Evolutionary conservation across 768 basidiomycete species (phyloP).

Genomic region (Brasilioporus rufonigricans): DNA sequence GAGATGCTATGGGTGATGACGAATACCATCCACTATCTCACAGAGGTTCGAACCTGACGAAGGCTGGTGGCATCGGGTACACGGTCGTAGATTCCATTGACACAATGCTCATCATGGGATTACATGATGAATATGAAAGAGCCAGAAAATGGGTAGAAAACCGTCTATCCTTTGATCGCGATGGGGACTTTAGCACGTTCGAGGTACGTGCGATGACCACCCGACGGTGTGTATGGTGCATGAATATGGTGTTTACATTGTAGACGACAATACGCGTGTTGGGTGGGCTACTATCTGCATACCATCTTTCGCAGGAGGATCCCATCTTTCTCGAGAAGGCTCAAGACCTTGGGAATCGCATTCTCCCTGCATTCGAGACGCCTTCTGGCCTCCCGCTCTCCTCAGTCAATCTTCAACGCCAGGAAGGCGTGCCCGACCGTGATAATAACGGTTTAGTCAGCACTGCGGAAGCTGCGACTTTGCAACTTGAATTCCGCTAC

Average conservation of each 20-base stretch:
- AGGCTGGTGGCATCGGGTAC: constrained; percentile 82
- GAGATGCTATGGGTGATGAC: constrained; percentile 88
- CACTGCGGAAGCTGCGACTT: constrained; percentile 83
- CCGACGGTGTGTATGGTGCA: neutral
- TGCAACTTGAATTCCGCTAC: constrained; percentile 91
- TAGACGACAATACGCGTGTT: constrained; percentile 92
- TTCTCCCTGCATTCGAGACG: constrained; percentile 81
- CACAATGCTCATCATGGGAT: constrained; percentile 82
- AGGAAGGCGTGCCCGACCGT: constrained; percentile 56
- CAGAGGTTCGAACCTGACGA: constrained; percentile 73
- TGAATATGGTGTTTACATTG: constrained; percentile 3
- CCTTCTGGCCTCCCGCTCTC: constrained; percentile 80
- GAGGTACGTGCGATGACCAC: constrained; percentile 54
- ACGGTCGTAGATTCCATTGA: constrained; percentile 88
- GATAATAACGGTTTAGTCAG: constrained; percentile 65
- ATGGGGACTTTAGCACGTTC: constrained; percentile 83
- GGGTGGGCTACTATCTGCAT: constrained; percentile 85
- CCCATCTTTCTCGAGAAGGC: constrained; percentile 73
- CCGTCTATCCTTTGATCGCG: constrained; percentile 69
- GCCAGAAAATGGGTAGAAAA: constrained; percentile 76
- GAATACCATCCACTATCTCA: constrained; percentile 86
- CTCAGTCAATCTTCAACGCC: constrained; percentile 65
- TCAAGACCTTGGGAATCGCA: constrained; percentile 79
- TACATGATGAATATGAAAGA: constrained; percentile 73
- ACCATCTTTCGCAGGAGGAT: constrained; percentile 72